phyloP scores from a whole-genome alignment of 2,329 filamentous ascomycete species.

The Neopestalotiopsis clavispora region DNA sequence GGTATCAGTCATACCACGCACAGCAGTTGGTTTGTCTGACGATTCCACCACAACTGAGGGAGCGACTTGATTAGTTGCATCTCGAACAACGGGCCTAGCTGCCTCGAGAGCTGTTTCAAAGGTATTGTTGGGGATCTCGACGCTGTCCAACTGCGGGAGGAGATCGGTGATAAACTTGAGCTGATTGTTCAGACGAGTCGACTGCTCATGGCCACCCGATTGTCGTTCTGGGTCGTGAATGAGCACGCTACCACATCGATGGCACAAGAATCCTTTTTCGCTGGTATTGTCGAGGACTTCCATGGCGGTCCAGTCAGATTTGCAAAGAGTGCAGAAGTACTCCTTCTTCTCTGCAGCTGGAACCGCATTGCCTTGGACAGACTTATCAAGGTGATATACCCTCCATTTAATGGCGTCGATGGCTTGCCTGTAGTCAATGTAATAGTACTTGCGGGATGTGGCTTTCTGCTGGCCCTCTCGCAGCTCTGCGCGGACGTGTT shows the following conservation, averaged over 20 bases:
- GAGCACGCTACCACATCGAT: conserved; percentile 72
- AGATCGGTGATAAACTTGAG: conserved; percentile 80
- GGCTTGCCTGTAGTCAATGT: conserved; percentile 91
- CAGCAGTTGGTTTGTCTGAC: conserved; percentile 64
- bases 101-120: conserved; percentile 72
- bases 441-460: conserved; percentile 91
- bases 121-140: conserved; percentile 74
- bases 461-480: conserved; percentile 82
- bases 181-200: conserved; percentile 77
- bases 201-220: conserved; percentile 73
- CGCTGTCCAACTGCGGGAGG: conserved; percentile 77
- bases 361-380: conserved; percentile 82
- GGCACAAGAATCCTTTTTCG: conserved; percentile 78
- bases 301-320: conserved; percentile 85
- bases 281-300: conserved; percentile 83
- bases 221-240: conserved; percentile 70
- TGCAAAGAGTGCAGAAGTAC: conserved; percentile 82
- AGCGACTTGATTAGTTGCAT: conserved; percentile 69
- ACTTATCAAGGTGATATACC: conserved; percentile 85
- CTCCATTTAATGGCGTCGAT: conserved; percentile 97
- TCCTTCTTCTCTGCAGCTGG: conserved; percentile 89
- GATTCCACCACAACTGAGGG: conserved; percentile 63
- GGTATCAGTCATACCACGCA: conserved; percentile 70
- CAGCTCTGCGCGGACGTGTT: conserved; percentile 74
- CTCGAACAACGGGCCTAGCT: conserved; percentile 67